phyloP scores from a whole-genome alignment of 768 basidiomycete species.

The Termitomyces sp. region DNA sequence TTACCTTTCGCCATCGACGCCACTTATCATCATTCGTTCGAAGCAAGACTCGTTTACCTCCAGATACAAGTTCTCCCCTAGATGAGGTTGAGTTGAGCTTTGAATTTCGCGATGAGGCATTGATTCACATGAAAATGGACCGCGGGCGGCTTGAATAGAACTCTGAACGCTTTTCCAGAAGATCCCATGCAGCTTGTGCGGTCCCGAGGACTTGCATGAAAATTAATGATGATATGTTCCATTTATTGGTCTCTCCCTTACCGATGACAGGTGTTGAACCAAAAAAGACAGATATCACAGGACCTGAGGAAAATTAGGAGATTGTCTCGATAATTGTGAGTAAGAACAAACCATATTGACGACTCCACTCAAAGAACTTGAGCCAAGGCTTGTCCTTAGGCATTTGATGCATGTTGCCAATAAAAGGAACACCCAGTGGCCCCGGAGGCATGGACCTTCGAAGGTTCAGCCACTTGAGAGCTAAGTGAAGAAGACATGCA shows the following conservation, averaged over 20 bases:
- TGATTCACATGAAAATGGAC: slow-evolving; percentile 34
- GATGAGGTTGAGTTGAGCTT: background rate
- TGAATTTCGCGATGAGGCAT: background rate
- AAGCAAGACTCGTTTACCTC: slow-evolving; percentile 40
- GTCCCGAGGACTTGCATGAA: slow-evolving; percentile 31
- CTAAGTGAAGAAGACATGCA: slow-evolving; percentile 16
- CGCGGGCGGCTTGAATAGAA: slow-evolving; percentile 45
- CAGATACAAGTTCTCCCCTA: slow-evolving; percentile 41
- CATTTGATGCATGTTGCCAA: slow-evolving; percentile 42
- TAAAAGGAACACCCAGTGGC: slow-evolving; percentile 34
- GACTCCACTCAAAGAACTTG: slow-evolving; percentile 42
- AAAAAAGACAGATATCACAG: slow-evolving; percentile 35
- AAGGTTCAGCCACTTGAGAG: slow-evolving; percentile 23
- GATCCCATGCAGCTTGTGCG: slow-evolving; percentile 40
- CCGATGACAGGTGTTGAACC: slow-evolving; percentile 38
- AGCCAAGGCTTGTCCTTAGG: slow-evolving; percentile 41
- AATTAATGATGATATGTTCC: background rate
- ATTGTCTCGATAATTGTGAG: background rate
- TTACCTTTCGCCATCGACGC: slow-evolving; percentile 42
- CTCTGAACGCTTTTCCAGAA: slow-evolving; percentile 40
- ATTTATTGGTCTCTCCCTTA: slow-evolving; percentile 7
- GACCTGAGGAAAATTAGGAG: slow-evolving; percentile 19
- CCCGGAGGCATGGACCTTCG: slow-evolving; percentile 38
- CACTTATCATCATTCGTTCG: slow-evolving; percentile 36
- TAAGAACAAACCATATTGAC: slow-evolving; percentile 30